These are phyloP conservation scores for Cyclostephanos tholiformis DNA, from an alignment of 108 stramenopile genomes.

Conservation along the genomic window DNA sequence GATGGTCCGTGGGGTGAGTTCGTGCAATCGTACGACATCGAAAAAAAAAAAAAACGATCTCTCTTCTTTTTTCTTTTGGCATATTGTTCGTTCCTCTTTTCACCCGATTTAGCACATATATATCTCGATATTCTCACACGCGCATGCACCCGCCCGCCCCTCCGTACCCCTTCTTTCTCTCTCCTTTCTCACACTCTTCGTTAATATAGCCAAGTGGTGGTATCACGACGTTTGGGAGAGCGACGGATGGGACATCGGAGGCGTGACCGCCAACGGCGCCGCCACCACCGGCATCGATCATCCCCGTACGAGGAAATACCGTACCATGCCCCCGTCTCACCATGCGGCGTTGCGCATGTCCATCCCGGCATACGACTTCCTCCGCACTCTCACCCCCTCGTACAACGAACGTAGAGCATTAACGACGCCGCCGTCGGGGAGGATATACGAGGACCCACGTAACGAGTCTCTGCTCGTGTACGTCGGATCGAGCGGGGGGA, in stretches of 20 bases:
- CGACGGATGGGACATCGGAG: constrained; percentile 60
- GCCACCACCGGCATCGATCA: constrained; percentile 24
- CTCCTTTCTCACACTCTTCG: constrained; percentile 17
- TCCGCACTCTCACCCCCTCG: constrained; percentile 49
- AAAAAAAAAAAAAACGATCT: too few species aligned
- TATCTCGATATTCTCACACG: too few species aligned
- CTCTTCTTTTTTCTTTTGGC: too few species aligned
- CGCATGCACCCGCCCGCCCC: too few species aligned
- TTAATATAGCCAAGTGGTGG: constrained; percentile 67
- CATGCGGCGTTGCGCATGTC: constrained; percentile 65
- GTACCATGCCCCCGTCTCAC: constrained; percentile 63
- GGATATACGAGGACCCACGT: constrained; percentile 82
- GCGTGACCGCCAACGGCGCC: constrained; percentile 4
- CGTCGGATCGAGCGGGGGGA: constrained; percentile 61
- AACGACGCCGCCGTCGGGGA: constrained; percentile 49
- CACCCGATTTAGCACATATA: too few species aligned
- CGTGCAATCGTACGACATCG: too few species aligned
- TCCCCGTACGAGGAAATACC: constrained; percentile 50
- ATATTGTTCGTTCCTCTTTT: too few species aligned
- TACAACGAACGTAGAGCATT: constrained; percentile 49
- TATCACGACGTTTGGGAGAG: constrained; percentile 80
- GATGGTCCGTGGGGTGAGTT: constrained; percentile 82
- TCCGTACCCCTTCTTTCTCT: too few species aligned
- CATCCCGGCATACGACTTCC: constrained; percentile 70
- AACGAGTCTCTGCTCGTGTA: constrained; percentile 88